Conservation (phyloP, 176 grass and related monocot genomes). For the Calamus simplicifolius region DNA sequence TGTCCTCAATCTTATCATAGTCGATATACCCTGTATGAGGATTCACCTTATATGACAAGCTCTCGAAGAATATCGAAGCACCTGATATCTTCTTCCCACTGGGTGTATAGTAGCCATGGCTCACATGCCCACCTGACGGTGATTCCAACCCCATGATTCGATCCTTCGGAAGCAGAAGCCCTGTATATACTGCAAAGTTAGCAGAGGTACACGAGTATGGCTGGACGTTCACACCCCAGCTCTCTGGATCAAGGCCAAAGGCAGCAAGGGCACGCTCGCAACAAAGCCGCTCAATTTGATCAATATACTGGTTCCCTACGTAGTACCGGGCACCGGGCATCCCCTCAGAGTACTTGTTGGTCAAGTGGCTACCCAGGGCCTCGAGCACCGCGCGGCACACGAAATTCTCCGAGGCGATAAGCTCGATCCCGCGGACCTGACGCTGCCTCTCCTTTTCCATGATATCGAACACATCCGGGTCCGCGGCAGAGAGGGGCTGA, state of each 20-base stretch:
- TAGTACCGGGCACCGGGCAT: constrained; percentile 14
- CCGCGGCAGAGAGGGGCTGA: not conserved
- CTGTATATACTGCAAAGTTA: too few species aligned
- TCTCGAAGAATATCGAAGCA: constrained; percentile 11
- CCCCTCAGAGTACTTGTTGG: constrained; percentile 11
- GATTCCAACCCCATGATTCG: not conserved
- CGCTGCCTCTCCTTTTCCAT: constrained; percentile 8
- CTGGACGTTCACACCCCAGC: too few species aligned
- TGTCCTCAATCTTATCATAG: constrained; percentile 11
- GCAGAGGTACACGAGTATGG: too few species aligned
- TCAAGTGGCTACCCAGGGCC: constrained; percentile 6
- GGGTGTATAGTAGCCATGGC: constrained; percentile 7
- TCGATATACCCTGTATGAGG: constrained; percentile 6
- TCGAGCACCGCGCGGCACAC: constrained; percentile 3
- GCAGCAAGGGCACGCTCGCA: constrained; percentile 1
- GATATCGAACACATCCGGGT: not conserved
- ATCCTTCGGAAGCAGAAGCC: too few species aligned
- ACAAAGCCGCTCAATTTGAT: constrained; percentile 3
- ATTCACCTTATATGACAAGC: constrained; percentile 7
- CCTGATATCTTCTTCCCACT: constrained; percentile 10
- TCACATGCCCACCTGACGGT: constrained; percentile 9
- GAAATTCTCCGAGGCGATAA: constrained; percentile 10
- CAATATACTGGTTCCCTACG: constrained; percentile 2
- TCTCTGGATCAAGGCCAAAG: not conserved
- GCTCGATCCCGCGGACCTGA: constrained; percentile 8